phyloP scores from a whole-genome alignment of 2,329 filamentous ascomycete species.

The Penicillium sp. region DNA sequence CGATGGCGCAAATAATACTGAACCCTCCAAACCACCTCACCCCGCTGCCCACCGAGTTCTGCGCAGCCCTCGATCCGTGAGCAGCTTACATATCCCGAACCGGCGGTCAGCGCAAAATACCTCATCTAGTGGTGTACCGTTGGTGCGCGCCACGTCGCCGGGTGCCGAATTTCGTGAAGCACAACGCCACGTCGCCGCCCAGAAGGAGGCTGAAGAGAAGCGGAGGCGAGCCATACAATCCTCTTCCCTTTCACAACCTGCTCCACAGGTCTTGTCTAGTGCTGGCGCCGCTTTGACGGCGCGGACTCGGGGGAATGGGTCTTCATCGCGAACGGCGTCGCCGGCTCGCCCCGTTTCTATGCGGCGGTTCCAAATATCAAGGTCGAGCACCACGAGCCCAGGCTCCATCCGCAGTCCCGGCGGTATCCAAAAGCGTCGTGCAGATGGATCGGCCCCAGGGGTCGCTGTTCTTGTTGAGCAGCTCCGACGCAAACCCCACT shows the following conservation, averaged over 20 bases:
- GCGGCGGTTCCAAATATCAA: slow-evolving; percentile 42
- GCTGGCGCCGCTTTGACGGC: background rate
- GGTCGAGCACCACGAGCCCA: slow-evolving; percentile 30
- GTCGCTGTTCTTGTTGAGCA: slow-evolving; percentile 44
- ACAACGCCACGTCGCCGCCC: slow-evolving; percentile 27
- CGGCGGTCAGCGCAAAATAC: slow-evolving; percentile 12
- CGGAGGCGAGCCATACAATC: slow-evolving; percentile 27
- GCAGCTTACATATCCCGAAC: slow-evolving; percentile 27
- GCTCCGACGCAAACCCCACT: slow-evolving; percentile 32
- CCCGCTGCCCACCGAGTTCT: slow-evolving; percentile 27
- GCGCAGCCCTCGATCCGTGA: slow-evolving; percentile 37
- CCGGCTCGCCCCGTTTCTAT: slow-evolving; percentile 23
- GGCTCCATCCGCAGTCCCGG: slow-evolving; percentile 24
- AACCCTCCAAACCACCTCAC: slow-evolving; percentile 14
- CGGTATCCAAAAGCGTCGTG: slow-evolving; percentile 38
- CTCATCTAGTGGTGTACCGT: slow-evolving; percentile 33
- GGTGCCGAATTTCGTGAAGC: slow-evolving; percentile 42
- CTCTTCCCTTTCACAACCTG: slow-evolving; percentile 8
- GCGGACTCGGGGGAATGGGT: background rate
- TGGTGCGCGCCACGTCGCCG: slow-evolving; percentile 43
- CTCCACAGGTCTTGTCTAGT: background rate
- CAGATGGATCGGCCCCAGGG: slow-evolving; percentile 21
- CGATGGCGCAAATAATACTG: slow-evolving; percentile 9
- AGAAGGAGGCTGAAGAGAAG: slow-evolving; percentile 33
- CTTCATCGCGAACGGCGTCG: slow-evolving; percentile 13